Percentiles rank a stretch among this genome's conserved stretches.
phyloP scores from a whole-genome alignment of 2,329 filamentous ascomycete genomes.

The Fusarium palustre region DNA sequence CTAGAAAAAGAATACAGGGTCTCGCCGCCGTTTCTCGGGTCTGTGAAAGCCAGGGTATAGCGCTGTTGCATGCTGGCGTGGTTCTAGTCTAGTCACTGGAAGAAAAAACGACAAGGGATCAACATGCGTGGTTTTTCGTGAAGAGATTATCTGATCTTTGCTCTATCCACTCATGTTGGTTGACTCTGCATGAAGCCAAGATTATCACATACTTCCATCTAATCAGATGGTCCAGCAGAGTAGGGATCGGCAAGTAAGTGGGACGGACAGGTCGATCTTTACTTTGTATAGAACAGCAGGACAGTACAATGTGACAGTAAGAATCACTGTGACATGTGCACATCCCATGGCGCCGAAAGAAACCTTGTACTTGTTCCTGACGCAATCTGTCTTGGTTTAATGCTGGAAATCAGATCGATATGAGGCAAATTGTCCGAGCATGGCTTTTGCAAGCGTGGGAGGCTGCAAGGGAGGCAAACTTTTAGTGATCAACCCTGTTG shows the following conservation, averaged over 20 bases:
- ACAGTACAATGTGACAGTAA: slow-evolving; percentile 8
- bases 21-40: slow-evolving; percentile 13
- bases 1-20: slow-evolving; percentile 4
- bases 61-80: not conserved
- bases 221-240: slow-evolving; percentile 25
- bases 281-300: fast-evolving
- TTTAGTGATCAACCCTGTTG: not conserved
- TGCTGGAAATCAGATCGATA: slow-evolving; percentile 4
- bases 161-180: slow-evolving; percentile 9
- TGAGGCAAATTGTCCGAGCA: slow-evolving; percentile 3
- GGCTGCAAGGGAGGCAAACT: not conserved
- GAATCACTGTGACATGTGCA: not conserved
- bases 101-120: not conserved
- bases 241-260: slow-evolving; percentile 17
- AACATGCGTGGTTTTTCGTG: slow-evolving; percentile 3
- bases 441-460: not conserved
- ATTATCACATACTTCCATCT: slow-evolving; percentile 24
- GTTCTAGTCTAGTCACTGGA: not conserved
- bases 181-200: slow-evolving; percentile 20
- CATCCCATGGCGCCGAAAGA: not conserved
- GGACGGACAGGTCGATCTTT: slow-evolving; percentile 6
- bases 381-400: not conserved
- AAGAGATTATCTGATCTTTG: slow-evolving; percentile 23
- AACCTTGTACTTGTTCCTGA: not conserved
- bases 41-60: not conserved